A percentile compares a stretch with the other conserved stretches of the same genome.
phyloP scores from a whole-genome alignment of 257 asterid species.

The Rhazya stricta region DNA sequence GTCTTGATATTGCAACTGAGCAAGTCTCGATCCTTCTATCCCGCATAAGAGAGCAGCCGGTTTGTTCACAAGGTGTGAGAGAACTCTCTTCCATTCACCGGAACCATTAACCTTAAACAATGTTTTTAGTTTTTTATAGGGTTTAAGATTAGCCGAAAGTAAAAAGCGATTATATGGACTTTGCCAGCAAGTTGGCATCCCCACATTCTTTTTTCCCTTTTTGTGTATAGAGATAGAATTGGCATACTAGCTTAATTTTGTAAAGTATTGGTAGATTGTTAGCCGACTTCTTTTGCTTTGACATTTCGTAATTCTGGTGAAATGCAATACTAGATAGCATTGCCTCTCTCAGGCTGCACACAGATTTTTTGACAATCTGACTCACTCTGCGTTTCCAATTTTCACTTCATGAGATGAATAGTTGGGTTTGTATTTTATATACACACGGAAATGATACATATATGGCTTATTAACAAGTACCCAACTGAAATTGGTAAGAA shows the following conservation, averaged over 20 bases:
- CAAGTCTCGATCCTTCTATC: constrained; percentile 62
- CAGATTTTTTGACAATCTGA: neutral
- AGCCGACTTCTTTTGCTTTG: neutral
- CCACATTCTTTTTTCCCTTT: neutral
- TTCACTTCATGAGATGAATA: no score
- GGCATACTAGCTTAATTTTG: neutral
- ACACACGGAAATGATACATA: no score
- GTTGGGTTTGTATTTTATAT: no score
- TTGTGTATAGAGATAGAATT: constrained; percentile 12
- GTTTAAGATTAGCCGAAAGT: neutral
- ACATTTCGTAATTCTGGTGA: neutral
- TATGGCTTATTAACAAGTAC: no score
- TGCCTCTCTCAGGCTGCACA: neutral
- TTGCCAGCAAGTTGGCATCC: neutral
- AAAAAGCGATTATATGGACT: neutral
- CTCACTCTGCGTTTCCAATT: neutral
- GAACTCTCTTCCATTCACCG: constrained; percentile 45
- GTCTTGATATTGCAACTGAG: constrained; percentile 76
- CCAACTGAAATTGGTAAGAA: neutral
- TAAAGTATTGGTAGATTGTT: neutral
- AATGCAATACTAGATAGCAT: neutral
- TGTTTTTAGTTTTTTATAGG: neutral
- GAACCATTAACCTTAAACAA: constrained; percentile 21
- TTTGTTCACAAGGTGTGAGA: constrained; percentile 44
- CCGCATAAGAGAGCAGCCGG: constrained; percentile 66